phyloP scores from a whole-genome alignment of 139 green algal species.

The Chlorella sp. region DNA sequence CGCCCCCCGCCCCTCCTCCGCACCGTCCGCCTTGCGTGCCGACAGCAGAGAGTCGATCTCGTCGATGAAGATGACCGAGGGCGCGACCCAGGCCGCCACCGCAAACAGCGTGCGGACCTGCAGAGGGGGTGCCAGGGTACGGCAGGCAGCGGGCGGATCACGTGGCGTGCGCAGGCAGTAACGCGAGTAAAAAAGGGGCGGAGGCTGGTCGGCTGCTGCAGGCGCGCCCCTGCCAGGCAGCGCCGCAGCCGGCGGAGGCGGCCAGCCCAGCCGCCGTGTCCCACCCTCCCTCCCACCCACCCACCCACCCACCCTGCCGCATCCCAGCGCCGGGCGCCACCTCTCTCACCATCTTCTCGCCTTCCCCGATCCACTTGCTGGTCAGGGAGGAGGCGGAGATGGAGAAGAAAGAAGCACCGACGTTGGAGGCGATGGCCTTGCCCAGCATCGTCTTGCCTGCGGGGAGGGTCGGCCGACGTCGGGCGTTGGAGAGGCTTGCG shows the following conservation, averaged over 20 bases:
- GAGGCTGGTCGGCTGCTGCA: neutral
- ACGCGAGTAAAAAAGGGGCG: no score
- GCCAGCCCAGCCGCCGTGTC: neutral
- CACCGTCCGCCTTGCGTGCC: slow-evolving; percentile 85
- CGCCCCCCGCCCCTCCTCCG: no score
- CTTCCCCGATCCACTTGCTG: slow-evolving; percentile 99
- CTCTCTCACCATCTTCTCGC: slow-evolving; percentile 92
- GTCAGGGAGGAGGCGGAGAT: slow-evolving; percentile 95
- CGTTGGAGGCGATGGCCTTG: slow-evolving; percentile 93
- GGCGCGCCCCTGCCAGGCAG: neutral
- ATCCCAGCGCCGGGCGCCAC: neutral
- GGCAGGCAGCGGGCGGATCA: neutral
- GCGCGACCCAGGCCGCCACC: slow-evolving; percentile 82
- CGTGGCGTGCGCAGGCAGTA: no score
- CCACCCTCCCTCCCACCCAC: neutral
- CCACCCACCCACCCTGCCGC: neutral
- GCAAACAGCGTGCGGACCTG: slow-evolving; percentile 89
- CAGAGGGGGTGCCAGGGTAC: neutral
- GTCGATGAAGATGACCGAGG: slow-evolving; percentile 99
- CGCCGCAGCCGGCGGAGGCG: neutral
- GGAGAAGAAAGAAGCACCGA: slow-evolving; percentile 97
- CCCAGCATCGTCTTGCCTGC: slow-evolving; percentile 99
- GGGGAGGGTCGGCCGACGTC: no score
- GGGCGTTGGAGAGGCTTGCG: no score
- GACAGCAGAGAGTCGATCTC: slow-evolving; percentile 97